Percentiles rank a stretch among this genome's conserved stretches.
Conservation (phyloP, 441 rosid genomes). For the Gossypium aridum region DNA sequence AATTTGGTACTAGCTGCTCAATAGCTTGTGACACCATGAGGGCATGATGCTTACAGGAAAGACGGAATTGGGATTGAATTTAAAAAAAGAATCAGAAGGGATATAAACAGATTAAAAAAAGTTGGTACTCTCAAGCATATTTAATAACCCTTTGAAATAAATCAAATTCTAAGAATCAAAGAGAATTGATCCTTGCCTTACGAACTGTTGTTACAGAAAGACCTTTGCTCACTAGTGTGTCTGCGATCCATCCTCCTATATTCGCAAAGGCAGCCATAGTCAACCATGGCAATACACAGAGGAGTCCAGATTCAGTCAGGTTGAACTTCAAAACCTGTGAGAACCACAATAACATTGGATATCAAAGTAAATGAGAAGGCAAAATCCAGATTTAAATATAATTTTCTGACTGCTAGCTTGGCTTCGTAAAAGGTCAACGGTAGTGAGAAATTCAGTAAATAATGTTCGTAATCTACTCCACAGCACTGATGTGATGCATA, state of each 20-base stretch:
- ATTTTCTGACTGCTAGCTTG: background rate
- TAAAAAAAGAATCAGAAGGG: background rate
- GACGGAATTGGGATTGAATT: background rate
- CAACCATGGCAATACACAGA: slow-evolving; percentile 96
- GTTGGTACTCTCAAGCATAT: background rate
- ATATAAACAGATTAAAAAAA: background rate
- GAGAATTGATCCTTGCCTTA: slow-evolving; percentile 53
- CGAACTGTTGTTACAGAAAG: slow-evolving; percentile 86
- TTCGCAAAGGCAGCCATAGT: slow-evolving; percentile 94
- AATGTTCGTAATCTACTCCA: background rate
- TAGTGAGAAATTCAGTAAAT: background rate
- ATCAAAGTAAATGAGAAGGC: background rate
- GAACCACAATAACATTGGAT: slow-evolving; percentile 11
- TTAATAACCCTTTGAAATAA: background rate
- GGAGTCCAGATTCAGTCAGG: slow-evolving; percentile 92
- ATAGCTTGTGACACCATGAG: background rate
- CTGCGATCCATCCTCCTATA: slow-evolving; percentile 98
- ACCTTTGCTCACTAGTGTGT: slow-evolving; percentile 89
- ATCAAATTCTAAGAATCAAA: background rate
- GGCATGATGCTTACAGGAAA: background rate
- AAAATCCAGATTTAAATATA: background rate
- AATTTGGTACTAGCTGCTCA: background rate
- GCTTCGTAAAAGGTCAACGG: background rate
- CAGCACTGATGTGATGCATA: background rate
- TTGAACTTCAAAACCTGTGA: slow-evolving; percentile 92